Percentiles rank a stretch among this genome's conserved stretches.
These are phyloP conservation scores for Bretschneidera sinensis DNA, from an alignment of 345 rosid genomes.

Conservation along the genomic window DNA sequence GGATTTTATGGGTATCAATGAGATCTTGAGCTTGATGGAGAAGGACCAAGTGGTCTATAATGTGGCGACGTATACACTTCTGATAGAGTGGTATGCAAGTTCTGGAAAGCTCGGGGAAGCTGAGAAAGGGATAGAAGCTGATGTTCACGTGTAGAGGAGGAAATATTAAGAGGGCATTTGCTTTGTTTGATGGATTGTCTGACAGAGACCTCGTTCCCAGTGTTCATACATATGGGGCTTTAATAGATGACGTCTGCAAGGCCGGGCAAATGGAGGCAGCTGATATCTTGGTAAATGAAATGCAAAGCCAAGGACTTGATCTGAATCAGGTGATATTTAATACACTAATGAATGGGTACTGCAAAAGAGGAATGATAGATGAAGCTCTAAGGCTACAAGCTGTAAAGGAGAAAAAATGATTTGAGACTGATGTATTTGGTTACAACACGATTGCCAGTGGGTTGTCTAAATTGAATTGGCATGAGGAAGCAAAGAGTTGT, in stretches of 20 bases:
- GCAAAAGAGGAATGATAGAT: conserved; percentile 60
- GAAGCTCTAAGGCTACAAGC: conserved; percentile 46
- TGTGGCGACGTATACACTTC: conserved; percentile 56
- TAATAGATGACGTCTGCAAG: conserved; percentile 77
- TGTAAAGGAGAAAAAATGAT: conserved; percentile 72
- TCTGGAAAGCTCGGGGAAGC: conserved; percentile 42
- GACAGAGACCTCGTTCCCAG: conserved; percentile 60
- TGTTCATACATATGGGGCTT: conserved; percentile 61
- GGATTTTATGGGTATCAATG: conserved; percentile 42
- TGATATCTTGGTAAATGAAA: conserved; percentile 55
- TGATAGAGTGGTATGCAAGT: conserved; percentile 40
- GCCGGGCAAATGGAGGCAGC: conserved; percentile 76
- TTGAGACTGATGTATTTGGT: conserved; percentile 53
- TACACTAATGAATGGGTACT: conserved; percentile 66
- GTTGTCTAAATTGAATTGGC: conserved; percentile 44
- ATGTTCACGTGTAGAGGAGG: conserved; percentile 48
- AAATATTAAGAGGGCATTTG: conserved; percentile 52
- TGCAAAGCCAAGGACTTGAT: conserved; percentile 57
- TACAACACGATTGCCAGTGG: conserved; percentile 63
- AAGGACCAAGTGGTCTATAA: conserved; percentile 41
- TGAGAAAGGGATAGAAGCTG: conserved; percentile 48
- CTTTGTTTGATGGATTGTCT: conserved; percentile 67
- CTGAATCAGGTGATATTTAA: conserved; percentile 57
- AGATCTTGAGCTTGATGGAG: conserved; percentile 62
- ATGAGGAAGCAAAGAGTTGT: conserved; percentile 65